Percentiles rank a stretch among this genome's conserved stretches.
These are phyloP conservation scores for Myriosclerotinia curreyana DNA, from an alignment of 2,329 filamentous ascomycete species.

Conservation along the genomic window DNA sequence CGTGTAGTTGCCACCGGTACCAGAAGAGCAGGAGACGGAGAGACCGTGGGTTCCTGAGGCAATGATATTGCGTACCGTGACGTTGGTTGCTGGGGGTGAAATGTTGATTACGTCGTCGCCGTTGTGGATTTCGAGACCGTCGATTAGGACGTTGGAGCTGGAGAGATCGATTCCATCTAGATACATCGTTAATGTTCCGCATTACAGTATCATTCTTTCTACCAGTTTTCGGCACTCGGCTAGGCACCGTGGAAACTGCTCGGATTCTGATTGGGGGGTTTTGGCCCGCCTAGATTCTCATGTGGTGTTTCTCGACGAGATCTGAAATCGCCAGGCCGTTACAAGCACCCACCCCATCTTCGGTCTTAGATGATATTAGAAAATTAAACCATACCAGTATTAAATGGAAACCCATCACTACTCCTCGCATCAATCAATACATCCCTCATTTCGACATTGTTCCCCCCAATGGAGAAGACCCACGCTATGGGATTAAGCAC, in stretches of 20 bases:
- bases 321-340: not conserved
- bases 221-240: not conserved
- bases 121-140: conserved; percentile 18
- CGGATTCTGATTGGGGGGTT: not conserved
- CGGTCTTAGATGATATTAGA: not conserved
- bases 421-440: conserved; percentile 13
- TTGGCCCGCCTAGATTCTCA: not conserved
- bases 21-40: not conserved
- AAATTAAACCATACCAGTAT: conserved; percentile 1
- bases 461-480: conserved; percentile 17
- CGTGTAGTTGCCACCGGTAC: conserved; percentile 7
- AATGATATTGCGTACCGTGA: conserved; percentile 15
- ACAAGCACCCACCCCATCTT: not conserved
- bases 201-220: not conserved
- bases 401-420: conserved; percentile 9
- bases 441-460: conserved; percentile 16
- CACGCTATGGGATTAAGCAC: conserved; percentile 15
- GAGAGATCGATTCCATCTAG: conserved; percentile 19
- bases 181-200: not conserved
- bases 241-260: not conserved
- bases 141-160: conserved; percentile 13
- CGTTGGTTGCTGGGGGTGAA: conserved; percentile 2
- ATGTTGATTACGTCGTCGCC: conserved; percentile 20
- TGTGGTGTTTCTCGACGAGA: not conserved
- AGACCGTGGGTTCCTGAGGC: conserved; percentile 16